Base-by-base conservation (phyloP, 441 rosid genomes). In the Omphalea diandra region DNA sequence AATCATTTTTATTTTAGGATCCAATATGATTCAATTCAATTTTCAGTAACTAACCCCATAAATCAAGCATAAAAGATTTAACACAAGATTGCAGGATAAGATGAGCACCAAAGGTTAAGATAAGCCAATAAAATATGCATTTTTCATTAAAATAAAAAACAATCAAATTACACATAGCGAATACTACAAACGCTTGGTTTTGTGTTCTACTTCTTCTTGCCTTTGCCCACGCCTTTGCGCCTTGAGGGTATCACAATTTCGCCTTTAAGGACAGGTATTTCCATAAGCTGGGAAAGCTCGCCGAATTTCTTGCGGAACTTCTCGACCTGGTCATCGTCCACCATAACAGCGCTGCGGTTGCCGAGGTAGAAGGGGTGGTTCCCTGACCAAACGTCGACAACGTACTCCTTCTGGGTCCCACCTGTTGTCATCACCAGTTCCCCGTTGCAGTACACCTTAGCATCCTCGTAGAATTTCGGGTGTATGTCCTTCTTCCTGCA, bases 381-480 rank as follows among this genome's bases (percentile, higher is more conserved):
- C 20, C 98, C 97, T 1, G 98, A 88, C 96, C 97, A 94, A 26
- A 90, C 97, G 69, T 94, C 98, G 14, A 90, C 90, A 35, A 87
- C 88, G 76, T 94, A 92, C 87, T 88, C 96, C 82, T 88, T 84
- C 81, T 81, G 83, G 5, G 97, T 91, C 63, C 97, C 98, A 47
- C 97, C 94, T 0, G 98, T 91, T 2, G 97, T 92, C 98, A 92
- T 83, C 78, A 94, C 97, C 53, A 87, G 83, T 83, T 94, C 97
- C 4, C 90, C 88, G 22, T 90, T 91, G 72, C 98, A 92, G 77
- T 86, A 85, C 6, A 94, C 98, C 78, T 90, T 88, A 7, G 98
- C 90, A 71, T 88, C 96, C 69, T 81, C 81, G 81, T 87, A 46
- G 78, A 94, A 87, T 31, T 86, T 79, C 0, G 97, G 98, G 67